Base-by-base conservation (phyloP, 2,329 filamentous ascomycete genomes). In the Ceratocystis destructans region DNA sequence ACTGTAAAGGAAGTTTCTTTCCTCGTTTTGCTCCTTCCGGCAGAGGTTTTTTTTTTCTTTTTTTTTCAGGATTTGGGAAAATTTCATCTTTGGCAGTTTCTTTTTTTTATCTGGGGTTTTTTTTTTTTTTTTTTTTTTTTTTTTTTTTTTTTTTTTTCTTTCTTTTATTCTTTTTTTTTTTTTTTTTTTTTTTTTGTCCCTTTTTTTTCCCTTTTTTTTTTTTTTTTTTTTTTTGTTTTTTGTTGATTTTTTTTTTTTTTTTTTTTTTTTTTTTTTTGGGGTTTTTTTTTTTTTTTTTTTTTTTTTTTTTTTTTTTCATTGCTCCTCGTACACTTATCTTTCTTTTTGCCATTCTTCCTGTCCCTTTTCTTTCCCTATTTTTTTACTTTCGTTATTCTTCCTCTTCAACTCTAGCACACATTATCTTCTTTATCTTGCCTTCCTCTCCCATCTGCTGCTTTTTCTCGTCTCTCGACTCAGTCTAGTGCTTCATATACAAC, bases 221-320 rank as follows among this genome's bases (percentile, higher is more conserved):
- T n/a, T 45, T 61, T 37, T 20, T 5, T 22, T 57, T 62, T 64
- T 65, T 64, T 45, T 46, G 62, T n/a, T 59, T 48, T 28, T 53
- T 25, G n/a, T n/a, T n/a, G n/a, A n/a, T 53, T 50, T 64, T 25
- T 31, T 53, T 41, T 6, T 25, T 12, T 48, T 46, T 45, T 65
- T 48, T 3, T 66, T 66, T 59, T 62, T 65, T 53, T 53, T 66
- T 66, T 50, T 41, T 61, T 59, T 37, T 55, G n/a, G n/a, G n/a
- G n/a, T 37, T 55, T 46, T 57, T 59, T 46, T 22, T 1, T 22
- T 64, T n/a, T 59, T 48, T 28, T 53, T 25, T 46, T 62, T 37
- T n/a, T 45, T 61, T 37, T 20, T 5, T 22, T 57, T 62, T 64
- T 65, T 64, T 45, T 46, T 41, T 61, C 57, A 46, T 17, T 50